Base-by-base conservation (phyloP, 768 basidiomycete species). In the Phlebiopsis flavidoalba region DNA sequence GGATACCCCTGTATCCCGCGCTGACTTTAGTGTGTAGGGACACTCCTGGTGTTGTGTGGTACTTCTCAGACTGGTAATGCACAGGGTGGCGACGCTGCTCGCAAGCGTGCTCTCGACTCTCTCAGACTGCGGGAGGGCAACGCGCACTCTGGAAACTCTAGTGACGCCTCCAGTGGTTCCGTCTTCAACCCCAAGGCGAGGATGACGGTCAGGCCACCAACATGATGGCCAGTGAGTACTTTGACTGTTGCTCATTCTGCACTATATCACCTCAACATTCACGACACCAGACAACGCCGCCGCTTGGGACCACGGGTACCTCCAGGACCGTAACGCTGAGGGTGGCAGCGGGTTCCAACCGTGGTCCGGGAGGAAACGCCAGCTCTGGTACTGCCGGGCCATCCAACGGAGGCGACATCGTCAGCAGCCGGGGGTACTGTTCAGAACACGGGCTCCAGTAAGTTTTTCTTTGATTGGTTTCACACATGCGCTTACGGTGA, bases 301-400 rank as follows among this genome's bases (percentile, higher is more conserved):
- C 21, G 63, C 14, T 21, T 12, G 59, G 45, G 24, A 55, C 45
- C 21, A 48, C 59, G 15, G 63, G 63, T 11, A 57, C 61, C 26
- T 58, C 62, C 10, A 60, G n/a, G 59, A 50, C 57, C 21, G 63
- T 59, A 47, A 58, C 33, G 60, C 63, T 19, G 22, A 26, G 14
- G 63, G 63, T 33, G 63, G 63, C n/a, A n/a, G n/a, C n/a, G n/a
- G n/a, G n/a, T n/a, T n/a, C n/a, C n/a, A n/a, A n/a, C n/a, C n/a
- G n/a, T n/a, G 63, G 63, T 15, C 57, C 63, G 24, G 63, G 63
- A 19, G 63, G 63, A 36, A 64, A 64, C 35, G 63, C 63, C 21
- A 31, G 1, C 47, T 36, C 56, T 14, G 63, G 63, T 12, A 47
- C 14, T 14, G 55, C 63, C 5, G 63, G 63, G 4, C 45, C 60